phyloP scores from a whole-genome alignment of 495 filamentous ascomycete genomes.

The Trichoderma virens region DNA sequence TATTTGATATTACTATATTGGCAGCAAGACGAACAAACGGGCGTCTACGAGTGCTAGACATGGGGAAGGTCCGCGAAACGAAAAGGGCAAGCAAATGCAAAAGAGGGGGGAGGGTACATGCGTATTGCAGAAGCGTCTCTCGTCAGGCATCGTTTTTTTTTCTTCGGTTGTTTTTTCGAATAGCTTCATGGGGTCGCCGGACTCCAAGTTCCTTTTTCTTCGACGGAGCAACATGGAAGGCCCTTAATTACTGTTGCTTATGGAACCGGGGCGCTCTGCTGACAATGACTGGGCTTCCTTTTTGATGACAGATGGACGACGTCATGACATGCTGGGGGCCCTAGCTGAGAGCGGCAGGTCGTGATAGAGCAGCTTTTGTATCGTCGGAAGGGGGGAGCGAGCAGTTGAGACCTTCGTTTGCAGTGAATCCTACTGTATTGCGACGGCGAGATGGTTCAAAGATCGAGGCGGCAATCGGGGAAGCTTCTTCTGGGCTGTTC shows the following conservation, averaged over 20 bases:
- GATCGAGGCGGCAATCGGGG: too few relatives aligned
- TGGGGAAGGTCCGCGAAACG: background rate
- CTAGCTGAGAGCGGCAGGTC: conserved; percentile 6
- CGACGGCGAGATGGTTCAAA: too few relatives aligned
- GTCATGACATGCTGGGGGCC: background rate
- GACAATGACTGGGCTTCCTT: background rate
- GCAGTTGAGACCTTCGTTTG: too few relatives aligned
- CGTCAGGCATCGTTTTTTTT: background rate
- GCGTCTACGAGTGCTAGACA: background rate
- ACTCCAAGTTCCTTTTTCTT: too few relatives aligned
- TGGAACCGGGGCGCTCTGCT: background rate
- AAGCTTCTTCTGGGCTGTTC: background rate
- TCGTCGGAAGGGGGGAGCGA: too few relatives aligned
- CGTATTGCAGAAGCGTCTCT: background rate
- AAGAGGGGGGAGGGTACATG: background rate
- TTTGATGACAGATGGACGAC: background rate
- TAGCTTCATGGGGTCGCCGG: background rate
- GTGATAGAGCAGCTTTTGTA: background rate
- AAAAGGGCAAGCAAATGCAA: background rate
- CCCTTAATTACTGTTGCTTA: too few relatives aligned
- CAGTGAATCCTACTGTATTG: too few relatives aligned
- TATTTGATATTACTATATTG: background rate
- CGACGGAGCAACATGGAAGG: too few relatives aligned
- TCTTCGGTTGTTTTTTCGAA: background rate
- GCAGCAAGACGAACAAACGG: background rate